These are phyloP conservation scores for Testicularia cyperi DNA, from an alignment of 1,284 basidiomycete species.

Conservation along the genomic window DNA sequence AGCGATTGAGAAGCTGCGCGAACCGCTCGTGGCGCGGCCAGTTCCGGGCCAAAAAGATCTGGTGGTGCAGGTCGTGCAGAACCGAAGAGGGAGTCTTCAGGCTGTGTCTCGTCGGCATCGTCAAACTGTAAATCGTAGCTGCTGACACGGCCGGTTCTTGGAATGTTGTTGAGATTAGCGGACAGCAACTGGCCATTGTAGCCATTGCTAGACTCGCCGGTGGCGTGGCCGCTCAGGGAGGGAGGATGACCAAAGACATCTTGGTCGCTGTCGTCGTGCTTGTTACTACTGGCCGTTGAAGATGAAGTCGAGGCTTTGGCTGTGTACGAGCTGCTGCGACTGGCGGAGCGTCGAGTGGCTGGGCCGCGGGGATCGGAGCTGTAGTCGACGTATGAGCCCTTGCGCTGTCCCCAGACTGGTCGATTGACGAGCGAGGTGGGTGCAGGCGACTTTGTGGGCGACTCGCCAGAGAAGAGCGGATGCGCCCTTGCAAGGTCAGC, in stretches of 20 bases:
- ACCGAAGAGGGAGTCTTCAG: constrained; percentile 31
- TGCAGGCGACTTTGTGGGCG: constrained; percentile 27
- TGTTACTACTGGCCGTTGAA: not conserved
- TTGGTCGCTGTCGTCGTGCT: constrained; percentile 1
- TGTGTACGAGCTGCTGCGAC: constrained; percentile 13
- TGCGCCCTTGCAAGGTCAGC: constrained; percentile 13
- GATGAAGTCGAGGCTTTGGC: constrained; percentile 5
- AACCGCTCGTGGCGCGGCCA: too few species aligned
- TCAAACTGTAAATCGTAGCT: constrained; percentile 39
- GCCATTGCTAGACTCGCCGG: too few species aligned
- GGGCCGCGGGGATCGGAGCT: constrained; percentile 8
- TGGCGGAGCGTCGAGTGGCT: constrained; percentile 12
- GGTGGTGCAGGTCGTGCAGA: constrained; percentile 8
- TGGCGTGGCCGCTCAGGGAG: too few species aligned
- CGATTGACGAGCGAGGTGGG: constrained; percentile 35
- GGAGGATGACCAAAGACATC: not conserved
- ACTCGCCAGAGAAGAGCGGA: constrained; percentile 32
- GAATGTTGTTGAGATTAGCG: constrained; percentile 3
- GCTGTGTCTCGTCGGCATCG: constrained; percentile 26
- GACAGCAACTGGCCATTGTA: not conserved
- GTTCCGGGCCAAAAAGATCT: constrained; percentile 13
- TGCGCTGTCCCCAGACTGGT: constrained; percentile 37
- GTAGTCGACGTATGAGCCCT: constrained; percentile 20
- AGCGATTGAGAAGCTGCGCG: constrained; percentile 1
- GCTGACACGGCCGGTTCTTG: constrained; percentile 32